Evolutionary conservation across 441 rosid genomes (phyloP), one percentile per base, ranked within the genome.

Genomic region (Erodium moschatum): DNA sequence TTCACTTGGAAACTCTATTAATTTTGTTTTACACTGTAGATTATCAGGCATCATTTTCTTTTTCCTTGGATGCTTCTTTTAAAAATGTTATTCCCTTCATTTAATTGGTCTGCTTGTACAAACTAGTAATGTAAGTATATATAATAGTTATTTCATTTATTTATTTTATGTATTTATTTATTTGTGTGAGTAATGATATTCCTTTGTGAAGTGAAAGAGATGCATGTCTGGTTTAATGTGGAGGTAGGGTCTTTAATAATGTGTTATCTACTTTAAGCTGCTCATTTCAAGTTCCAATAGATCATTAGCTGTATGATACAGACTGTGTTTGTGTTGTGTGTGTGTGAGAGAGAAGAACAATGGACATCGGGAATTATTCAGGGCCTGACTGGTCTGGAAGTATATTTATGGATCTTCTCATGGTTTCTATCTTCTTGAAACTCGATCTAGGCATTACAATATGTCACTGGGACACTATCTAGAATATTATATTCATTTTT

Each of bases 291-390:
- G 62, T 56, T 56, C 62, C 62, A 56, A 56, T 56, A 56, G 62
- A 56, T 6, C 61, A 18, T 7, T 56, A 56, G 61, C 9, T 15
- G n/a, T 56, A 56, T 18, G 2, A 42, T 42, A 42, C 38, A 33
- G 38, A 33, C 38, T 33, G 38, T 33, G 38, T 33, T 68, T 38
- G 31, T 62, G 66, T 67, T 44, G 69, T 60, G 64, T 11, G 64
- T 11, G 68, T n/a, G 42, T 16, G 67, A 64, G 69, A 66, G 77
- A 71, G 40, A 65, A 66, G 61, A 19, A 76, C 52, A 73, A 50
- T 72, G 68, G 44, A 31, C 77, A 78, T 85, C 38, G 78, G 78
- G 72, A 82, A 74, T 74, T 69, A 82, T 65, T 69, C 69, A 61
- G 63, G 63, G 73, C 70, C 71, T 69, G 68, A 76, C 73, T 65